Evolutionary conservation across 2,329 filamentous ascomycete species (phyloP).

Genomic region (Colletotrichum sp.): DNA sequence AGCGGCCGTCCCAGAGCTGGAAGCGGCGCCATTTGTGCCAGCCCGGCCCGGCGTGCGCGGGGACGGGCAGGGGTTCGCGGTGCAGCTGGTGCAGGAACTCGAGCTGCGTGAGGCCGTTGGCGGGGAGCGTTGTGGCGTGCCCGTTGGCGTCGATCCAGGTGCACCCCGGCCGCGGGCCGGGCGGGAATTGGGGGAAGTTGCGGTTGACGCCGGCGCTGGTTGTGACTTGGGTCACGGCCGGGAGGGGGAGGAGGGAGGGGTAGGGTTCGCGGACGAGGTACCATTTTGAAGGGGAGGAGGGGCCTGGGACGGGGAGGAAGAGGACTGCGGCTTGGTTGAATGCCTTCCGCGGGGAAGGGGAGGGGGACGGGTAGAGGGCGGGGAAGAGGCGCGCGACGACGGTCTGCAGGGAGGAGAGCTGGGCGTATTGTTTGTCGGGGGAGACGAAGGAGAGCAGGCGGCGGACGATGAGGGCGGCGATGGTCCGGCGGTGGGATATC

Average conservation of each 20-base stretch:
- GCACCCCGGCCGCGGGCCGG: neutral
- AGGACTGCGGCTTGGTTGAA: conserved; percentile 46
- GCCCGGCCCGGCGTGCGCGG: neutral
- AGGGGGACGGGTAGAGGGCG: conserved; percentile 29
- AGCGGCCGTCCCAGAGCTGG: conserved; percentile 64
- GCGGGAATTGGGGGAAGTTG: conserved; percentile 6
- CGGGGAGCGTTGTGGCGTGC: neutral
- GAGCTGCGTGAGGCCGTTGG: neutral
- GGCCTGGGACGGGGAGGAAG: conserved; percentile 42
- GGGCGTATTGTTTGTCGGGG: conserved; percentile 49
- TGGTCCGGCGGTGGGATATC: conserved; percentile 40
- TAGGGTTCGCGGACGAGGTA: conserved; percentile 53
- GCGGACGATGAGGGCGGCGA: conserved; percentile 53
- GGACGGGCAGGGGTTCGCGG: neutral
- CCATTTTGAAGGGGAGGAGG: conserved; percentile 38
- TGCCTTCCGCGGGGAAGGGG: conserved; percentile 35
- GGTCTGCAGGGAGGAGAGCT: conserved; percentile 48
- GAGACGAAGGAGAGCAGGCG: conserved; percentile 56
- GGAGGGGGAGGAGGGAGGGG: conserved; percentile 40
- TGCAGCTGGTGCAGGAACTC: neutral
- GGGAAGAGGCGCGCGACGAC: conserved; percentile 56
- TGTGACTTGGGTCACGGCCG: conserved; percentile 15
- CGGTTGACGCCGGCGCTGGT: neutral
- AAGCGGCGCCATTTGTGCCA: conserved; percentile 37
- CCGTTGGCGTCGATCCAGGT: neutral